Base-by-base conservation (phyloP, 2,329 filamentous ascomycete species). In the Colletotrichum caudatum region DNA sequence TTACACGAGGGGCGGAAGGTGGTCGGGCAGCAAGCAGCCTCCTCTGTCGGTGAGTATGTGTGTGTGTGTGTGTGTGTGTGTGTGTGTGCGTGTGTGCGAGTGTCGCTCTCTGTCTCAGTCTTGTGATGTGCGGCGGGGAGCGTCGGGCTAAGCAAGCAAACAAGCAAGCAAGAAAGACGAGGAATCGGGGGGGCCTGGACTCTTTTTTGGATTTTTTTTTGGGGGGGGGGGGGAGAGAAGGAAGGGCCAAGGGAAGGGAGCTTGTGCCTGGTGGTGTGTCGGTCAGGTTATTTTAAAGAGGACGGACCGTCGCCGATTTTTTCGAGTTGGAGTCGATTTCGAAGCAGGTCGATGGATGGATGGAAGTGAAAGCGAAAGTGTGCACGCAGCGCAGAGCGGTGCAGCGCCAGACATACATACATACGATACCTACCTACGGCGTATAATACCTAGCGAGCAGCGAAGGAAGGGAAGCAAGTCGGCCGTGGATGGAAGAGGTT, bases 311-410 rank as follows among this genome's bases (percentile, higher is more conserved):
- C 5, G 26, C 26, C 26, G 50, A 48, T 12, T 53, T 37, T 54
- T n/a, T 12, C 20, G 53, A 7, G 53, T 20, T 44, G 18, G 61
- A 26, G 64, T 44, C 26, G 29, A 29, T 29, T 29, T 29, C 29
- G 44, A 39, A 29, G 35, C 18, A 20, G 37, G 12, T 48, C 11
- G 44, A 18, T 5, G 35, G 16, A n/a, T 44, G 9, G 39, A 37
- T 46, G 64, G 41, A 44, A 46, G 46, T 63, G 60, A 33, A 18
- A 33, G 54, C 3, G 11, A 41, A 14, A 20, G 41, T 48, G n/a
- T 65, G 66, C 61, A 59, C 61, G 46, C 62, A 60, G 67, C 62
- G 67, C 67, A 57, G 56, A 66, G 39, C 62, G 54, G 46, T 54
- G 56, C 63, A 66, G 56, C 69, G 64, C 67, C 64, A 62, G 67